phyloP scores from a whole-genome alignment of 2,329 filamentous ascomycete genomes.

The Colletotrichum nymphaeae region DNA sequence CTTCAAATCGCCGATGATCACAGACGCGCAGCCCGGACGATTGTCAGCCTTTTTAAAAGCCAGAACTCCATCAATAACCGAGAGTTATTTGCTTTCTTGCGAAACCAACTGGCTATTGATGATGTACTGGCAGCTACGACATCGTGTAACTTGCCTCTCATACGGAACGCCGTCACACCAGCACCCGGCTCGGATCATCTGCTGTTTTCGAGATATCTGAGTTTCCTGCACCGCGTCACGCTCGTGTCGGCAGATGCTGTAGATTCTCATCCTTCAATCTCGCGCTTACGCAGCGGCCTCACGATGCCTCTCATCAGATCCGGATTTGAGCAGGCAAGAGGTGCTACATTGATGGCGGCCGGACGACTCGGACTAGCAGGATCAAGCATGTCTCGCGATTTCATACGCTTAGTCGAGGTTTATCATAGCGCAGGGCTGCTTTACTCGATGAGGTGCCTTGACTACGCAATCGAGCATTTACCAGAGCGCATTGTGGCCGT shows the following conservation, averaged over 20 bases:
- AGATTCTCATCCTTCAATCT: not conserved
- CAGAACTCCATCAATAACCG: not conserved
- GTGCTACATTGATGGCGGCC: not conserved
- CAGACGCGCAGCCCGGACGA: conserved; percentile 42
- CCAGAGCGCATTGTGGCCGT: not conserved
- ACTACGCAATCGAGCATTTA: not conserved
- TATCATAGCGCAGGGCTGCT: not conserved
- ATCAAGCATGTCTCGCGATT: not conserved
- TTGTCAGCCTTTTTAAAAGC: conserved; percentile 42
- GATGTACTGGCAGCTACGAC: not conserved
- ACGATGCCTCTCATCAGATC: not conserved
- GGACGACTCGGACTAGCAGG: not conserved
- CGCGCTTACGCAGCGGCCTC: not conserved
- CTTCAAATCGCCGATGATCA: conserved; percentile 42
- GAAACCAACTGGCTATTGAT: not conserved
- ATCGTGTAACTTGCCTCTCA: not conserved
- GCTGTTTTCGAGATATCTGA: not conserved
- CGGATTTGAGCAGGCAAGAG: not conserved
- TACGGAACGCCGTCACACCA: not conserved
- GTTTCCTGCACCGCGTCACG: not conserved
- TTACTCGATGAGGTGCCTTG: not conserved
- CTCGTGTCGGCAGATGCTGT: not conserved
- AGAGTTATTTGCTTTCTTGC: not conserved
- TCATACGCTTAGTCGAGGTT: not conserved
- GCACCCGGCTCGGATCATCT: not conserved